Evolutionary conservation across 805 yeast species (phyloP), one percentile per base, ranked within the genome.

Genomic region (Saturnispora quitensis): DNA sequence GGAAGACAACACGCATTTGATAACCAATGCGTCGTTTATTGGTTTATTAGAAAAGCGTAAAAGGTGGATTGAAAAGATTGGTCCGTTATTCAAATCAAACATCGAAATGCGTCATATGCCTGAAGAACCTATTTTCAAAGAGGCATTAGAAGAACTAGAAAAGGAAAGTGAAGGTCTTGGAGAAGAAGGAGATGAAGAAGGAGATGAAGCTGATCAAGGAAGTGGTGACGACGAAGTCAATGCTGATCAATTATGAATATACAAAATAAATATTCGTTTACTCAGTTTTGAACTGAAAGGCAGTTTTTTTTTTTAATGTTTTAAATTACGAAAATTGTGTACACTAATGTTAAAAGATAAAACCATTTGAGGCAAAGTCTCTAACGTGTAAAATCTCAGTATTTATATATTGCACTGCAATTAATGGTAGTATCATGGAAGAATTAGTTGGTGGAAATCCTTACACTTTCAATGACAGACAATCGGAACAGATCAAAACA

Each of bases 21-120:
- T 86, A 17, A 86, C 86, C 50, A 86, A 83, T 65, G 78, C 86
- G 12, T 91, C 96, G 3, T 74, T 89, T 53, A 77, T 82, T 59
- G 82, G 91, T 1, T 67, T 91, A 47, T 67, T 91, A 56, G 97
- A 91, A 57, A 93, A 93, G 69, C 78, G 98, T 50, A 71, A 67
- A 51, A 80, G 93, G 60, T 93, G 99, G 99, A 84, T 90, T 38
- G 77, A 76, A 22, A 87, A 84, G 64, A 88, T 93, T 56, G 98
- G 98, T 1, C 89, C 90, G 34, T 75, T 91, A 48, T 93, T 93
- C 68, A 73, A 71, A 53, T 75, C 82, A 25, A 73, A 73, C 17
- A 80, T 83, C 56, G 70, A 79, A 43, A 88, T 89, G 90, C 78
- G 86, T 64, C 70, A 93, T 24, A 80, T 85, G 52, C 96, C 97